Evolutionary conservation across 2,329 filamentous ascomycete genomes (phyloP).

Genomic region (Cladophialophora bantiana): DNA sequence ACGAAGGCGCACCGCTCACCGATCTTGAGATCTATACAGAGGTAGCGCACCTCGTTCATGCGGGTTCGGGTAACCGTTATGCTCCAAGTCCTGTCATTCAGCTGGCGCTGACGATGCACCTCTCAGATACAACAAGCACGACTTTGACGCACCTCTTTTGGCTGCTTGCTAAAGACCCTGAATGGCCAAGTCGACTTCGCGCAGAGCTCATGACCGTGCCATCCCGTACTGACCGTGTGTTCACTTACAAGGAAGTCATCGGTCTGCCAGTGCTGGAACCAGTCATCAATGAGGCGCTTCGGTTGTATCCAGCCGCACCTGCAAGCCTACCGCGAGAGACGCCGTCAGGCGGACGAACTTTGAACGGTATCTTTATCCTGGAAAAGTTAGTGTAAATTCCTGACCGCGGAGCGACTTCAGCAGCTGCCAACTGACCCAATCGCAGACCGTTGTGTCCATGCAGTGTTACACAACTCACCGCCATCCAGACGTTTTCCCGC

Average conservation of each 20-base stretch:
- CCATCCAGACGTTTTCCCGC: slow-evolving; percentile 55
- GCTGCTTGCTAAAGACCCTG: slow-evolving; percentile 44
- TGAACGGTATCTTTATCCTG: slow-evolving; percentile 47
- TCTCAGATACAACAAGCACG: slow-evolving; percentile 13
- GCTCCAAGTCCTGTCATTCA: too few relatives aligned
- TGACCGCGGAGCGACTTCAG: slow-evolving; percentile 22
- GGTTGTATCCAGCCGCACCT: slow-evolving; percentile 53
- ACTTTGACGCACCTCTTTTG: slow-evolving; percentile 47
- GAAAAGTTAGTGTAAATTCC: slow-evolving; percentile 22
- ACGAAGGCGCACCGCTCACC: too few relatives aligned
- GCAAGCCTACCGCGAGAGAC: slow-evolving; percentile 49
- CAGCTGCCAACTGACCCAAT: slow-evolving; percentile 47
- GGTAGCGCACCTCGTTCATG: too few relatives aligned
- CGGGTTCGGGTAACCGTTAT: too few relatives aligned
- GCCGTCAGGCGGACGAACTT: slow-evolving; percentile 47
- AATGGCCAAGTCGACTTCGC: slow-evolving; percentile 44
- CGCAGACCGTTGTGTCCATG: slow-evolving; percentile 52
- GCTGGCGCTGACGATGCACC: too few relatives aligned
- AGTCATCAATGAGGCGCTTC: slow-evolving; percentile 53
- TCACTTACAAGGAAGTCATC: neutral
- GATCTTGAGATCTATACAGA: too few relatives aligned
- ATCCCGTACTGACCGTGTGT: neutral
- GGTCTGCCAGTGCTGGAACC: slow-evolving; percentile 37
- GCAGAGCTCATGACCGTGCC: slow-evolving; percentile 39
- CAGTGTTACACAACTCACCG: slow-evolving; percentile 60